phyloP scores from a whole-genome alignment of 306 rosid species.

The Glycine soja region DNA sequence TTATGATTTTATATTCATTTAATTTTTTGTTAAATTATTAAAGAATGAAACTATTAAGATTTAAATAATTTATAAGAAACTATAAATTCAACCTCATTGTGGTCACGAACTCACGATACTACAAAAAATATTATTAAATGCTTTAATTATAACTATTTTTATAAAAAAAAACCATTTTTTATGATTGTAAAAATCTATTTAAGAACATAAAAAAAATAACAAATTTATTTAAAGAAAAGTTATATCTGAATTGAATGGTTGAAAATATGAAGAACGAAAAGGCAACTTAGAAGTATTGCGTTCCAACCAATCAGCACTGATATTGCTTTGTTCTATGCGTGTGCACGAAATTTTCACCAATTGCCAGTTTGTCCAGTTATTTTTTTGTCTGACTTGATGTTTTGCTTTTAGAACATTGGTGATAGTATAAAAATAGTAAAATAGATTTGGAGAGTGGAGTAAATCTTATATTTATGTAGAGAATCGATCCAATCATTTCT shows the following conservation, averaged over 20 bases:
- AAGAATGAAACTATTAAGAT: not conserved
- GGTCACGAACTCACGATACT: too few relatives aligned
- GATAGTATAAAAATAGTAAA: not conserved
- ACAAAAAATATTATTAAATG: too few relatives aligned
- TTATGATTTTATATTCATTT: not conserved
- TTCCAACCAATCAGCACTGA: constrained; percentile 33
- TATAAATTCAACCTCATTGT: too few relatives aligned
- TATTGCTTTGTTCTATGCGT: not conserved
- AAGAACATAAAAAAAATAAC: too few relatives aligned
- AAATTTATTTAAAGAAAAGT: not conserved
- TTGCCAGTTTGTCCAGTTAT: not conserved
- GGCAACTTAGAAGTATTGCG: constrained; percentile 5
- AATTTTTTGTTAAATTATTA: not conserved
- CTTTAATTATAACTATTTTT: too few relatives aligned
- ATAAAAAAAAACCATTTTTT: too few relatives aligned
- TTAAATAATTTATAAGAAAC: not conserved
- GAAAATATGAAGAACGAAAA: constrained; percentile 13
- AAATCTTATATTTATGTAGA: not conserved
- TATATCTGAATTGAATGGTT: not conserved
- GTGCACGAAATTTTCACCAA: not conserved
- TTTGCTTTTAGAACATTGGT: not conserved
- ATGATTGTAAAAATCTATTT: too few relatives aligned
- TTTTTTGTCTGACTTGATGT: not conserved
- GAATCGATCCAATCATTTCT: not conserved
- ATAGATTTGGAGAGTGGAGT: not conserved